Evolutionary conservation across 768 basidiomycete species (phyloP).

Genomic region (Leucosporidium creatinivorum): DNA sequence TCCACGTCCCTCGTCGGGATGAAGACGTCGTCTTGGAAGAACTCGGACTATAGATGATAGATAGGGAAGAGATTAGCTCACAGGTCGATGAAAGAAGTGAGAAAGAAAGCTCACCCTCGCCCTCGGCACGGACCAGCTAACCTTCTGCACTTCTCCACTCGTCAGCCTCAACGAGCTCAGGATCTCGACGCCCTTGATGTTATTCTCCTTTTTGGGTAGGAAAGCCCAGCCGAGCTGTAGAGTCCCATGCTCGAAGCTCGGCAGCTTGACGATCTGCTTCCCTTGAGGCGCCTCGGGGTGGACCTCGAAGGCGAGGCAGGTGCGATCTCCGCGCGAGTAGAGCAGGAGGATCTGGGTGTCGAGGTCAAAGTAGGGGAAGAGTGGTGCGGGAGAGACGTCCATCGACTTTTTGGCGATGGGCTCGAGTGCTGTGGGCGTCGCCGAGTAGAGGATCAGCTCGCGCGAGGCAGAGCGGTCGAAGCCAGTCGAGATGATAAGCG

Average conservation of each 20-base stretch:
- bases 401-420: constrained; percentile 34
- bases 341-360: constrained; percentile 42
- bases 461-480: constrained; percentile 42
- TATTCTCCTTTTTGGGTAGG: constrained; percentile 40
- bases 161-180: constrained; percentile 39
- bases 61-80: not conserved
- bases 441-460: constrained; percentile 40
- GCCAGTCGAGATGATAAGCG: constrained; percentile 40
- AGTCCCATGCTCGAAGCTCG: constrained; percentile 39
- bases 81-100: not conserved
- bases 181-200: constrained; percentile 43
- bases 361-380: constrained; percentile 42
- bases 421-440: constrained; percentile 1
- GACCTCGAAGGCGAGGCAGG: constrained; percentile 41
- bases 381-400: constrained; percentile 43
- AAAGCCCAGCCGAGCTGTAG: constrained; percentile 41
- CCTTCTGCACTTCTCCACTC: constrained; percentile 39
- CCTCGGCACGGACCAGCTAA: constrained; percentile 41
- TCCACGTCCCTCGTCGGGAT: constrained; percentile 38
- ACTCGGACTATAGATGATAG: constrained; percentile 36
- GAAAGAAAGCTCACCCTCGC: constrained; percentile 36
- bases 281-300: constrained; percentile 12
- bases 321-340: constrained; percentile 43
- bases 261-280: constrained; percentile 37
- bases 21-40: constrained; percentile 45